Conservation (phyloP, 78 protist genomes). For the Tieghemostelium lacteum region DNA sequence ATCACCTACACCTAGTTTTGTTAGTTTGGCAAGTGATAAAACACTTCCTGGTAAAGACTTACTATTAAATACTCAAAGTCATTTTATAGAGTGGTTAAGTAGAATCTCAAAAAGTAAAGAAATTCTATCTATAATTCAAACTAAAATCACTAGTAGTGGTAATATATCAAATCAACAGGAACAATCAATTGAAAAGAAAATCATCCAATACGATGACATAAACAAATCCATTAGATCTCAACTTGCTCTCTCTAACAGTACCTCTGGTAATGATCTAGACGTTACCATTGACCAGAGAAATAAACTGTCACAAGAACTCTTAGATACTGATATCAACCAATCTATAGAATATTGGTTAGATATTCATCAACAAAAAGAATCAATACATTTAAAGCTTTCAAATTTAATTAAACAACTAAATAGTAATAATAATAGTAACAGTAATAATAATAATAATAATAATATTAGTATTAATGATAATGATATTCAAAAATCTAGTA, state of each 20-base stretch:
- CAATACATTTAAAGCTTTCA: neutral
- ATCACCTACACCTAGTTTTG: conserved; percentile 30
- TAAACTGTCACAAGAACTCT: neutral
- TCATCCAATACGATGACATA: conserved; percentile 15
- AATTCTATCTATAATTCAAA: conserved; percentile 14
- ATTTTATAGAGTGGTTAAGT: conserved; percentile 9
- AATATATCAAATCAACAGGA: neutral
- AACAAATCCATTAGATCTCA: conserved; percentile 1
- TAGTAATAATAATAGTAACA: neutral
- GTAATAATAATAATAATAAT: neutral
- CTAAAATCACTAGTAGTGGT: neutral
- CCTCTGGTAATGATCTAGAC: neutral
- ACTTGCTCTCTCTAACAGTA: neutral
- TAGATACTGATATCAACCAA: neutral
- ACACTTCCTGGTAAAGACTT: neutral
- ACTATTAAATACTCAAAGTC: conserved; percentile 5
- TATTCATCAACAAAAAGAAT: conserved; percentile 13
- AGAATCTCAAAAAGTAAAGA: neutral
- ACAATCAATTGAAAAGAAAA: conserved; percentile 18
- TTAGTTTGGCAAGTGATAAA: conserved; percentile 9
- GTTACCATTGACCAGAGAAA: conserved; percentile 4
- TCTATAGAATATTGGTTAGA: conserved; percentile 25
- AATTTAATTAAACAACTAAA: neutral
- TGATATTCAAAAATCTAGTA: neutral
- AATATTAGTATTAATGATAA: neutral